Conservation (phyloP, 768 basidiomycete genomes). For the Macrolepiota dolichaula region DNA sequence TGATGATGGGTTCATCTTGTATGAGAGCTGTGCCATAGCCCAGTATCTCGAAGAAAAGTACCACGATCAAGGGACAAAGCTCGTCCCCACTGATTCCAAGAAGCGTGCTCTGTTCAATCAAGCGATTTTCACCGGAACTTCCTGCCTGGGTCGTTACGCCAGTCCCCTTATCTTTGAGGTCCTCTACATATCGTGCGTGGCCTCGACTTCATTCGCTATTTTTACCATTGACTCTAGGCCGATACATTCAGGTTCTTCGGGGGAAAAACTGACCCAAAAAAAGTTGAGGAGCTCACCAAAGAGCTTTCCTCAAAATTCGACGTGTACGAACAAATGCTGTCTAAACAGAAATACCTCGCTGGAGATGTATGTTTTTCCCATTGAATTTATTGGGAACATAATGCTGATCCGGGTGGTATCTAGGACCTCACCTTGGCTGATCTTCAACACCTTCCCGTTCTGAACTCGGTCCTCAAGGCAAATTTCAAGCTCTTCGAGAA, state of each 20-base stretch:
- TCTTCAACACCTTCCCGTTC: conserved; percentile 43
- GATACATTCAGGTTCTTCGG: conserved; percentile 14
- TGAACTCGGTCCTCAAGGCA: conserved; percentile 13
- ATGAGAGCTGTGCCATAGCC: conserved; percentile 51
- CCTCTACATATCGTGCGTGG: conserved; percentile 40
- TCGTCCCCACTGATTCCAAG: conserved; percentile 39
- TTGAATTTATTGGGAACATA: not conserved
- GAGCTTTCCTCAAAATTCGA: conserved; percentile 33
- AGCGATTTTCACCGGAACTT: conserved; percentile 41
- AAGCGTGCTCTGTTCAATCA: conserved; percentile 34
- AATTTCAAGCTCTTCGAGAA: conserved; percentile 27
- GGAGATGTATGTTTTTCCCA: conserved; percentile 31
- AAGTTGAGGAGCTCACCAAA: conserved; percentile 15
- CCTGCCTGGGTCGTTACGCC: conserved; percentile 39
- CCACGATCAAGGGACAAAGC: conserved; percentile 37
- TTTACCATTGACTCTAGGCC: too few species aligned
- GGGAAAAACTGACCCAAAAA: conserved; percentile 21
- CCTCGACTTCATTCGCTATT: not conserved
- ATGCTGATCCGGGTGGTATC: not conserved
- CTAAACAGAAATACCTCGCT: conserved; percentile 44
- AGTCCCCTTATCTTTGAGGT: conserved; percentile 36
- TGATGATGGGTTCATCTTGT: conserved; percentile 54
- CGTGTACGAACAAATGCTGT: conserved; percentile 44
- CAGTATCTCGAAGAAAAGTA: conserved; percentile 53
- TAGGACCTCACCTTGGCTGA: conserved; percentile 44